phyloP scores from a whole-genome alignment of 805 yeast species.

The Saturnispora zaruensis region DNA sequence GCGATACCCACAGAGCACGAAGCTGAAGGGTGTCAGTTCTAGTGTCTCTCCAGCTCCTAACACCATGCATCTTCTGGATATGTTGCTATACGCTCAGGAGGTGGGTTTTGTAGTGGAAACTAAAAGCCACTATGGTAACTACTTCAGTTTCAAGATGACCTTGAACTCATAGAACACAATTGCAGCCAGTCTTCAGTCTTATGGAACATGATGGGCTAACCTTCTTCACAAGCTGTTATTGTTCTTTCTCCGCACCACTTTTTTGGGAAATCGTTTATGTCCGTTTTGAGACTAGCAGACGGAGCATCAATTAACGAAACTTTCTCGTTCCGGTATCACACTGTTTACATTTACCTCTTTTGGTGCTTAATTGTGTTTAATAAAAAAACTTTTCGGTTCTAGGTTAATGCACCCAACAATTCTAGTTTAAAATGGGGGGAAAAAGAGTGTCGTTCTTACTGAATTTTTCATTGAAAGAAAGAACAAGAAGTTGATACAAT shows the following conservation, averaged over 20 bases:
- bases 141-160: conserved; percentile 1
- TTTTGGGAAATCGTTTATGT: background rate
- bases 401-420: background rate
- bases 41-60: background rate
- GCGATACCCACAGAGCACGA: background rate
- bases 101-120: background rate
- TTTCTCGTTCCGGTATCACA: background rate
- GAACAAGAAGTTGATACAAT: background rate
- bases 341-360: background rate
- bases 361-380: background rate
- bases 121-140: background rate
- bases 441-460: background rate
- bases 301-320: background rate
- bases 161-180: background rate
- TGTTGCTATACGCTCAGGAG: conserved; percentile 6
- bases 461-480: background rate
- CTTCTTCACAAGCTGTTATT: background rate
- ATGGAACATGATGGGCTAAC: background rate
- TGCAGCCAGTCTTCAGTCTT: background rate
- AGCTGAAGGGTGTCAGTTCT: conserved; percentile 3
- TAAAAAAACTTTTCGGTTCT: background rate
- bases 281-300: background rate
- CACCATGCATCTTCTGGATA: conserved; percentile 8
- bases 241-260: background rate
- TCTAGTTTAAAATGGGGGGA: background rate